phyloP scores from a whole-genome alignment of 306 rosid species.

The Trifolium fragiferum region DNA sequence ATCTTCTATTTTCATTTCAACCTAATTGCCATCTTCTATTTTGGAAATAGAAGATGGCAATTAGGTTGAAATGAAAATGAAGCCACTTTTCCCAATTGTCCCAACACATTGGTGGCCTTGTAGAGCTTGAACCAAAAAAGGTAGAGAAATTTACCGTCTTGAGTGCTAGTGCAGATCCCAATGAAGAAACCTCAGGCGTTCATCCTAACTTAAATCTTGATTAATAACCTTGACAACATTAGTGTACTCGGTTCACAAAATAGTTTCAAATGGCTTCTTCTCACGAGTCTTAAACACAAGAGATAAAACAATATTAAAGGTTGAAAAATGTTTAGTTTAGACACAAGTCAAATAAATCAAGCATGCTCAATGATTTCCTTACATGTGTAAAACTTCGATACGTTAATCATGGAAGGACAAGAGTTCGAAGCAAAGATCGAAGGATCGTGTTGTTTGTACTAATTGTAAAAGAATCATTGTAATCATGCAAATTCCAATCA shows the following conservation, averaged over 20 bases:
- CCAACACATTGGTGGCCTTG: conserved; percentile 4
- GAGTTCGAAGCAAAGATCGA: no score
- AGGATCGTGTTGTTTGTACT: no score
- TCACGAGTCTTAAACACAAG: conserved; percentile 64
- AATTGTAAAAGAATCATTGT: no score
- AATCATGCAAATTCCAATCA: no score
- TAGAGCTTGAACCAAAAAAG: not conserved
- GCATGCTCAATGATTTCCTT: conserved; percentile 21
- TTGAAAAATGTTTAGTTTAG: conserved; percentile 23
- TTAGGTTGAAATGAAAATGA: not conserved
- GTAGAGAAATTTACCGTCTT: conserved; percentile 60
- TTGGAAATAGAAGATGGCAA: no score
- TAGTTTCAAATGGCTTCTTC: conserved; percentile 91
- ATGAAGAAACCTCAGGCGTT: conserved; percentile 73
- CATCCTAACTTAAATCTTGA: conserved; percentile 55
- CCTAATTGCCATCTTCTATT: no score
- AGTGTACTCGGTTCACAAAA: conserved; percentile 81
- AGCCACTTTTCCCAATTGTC: no score
- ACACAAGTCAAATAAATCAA: conserved; percentile 25
- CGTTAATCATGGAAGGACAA: no score
- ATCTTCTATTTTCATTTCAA: no score
- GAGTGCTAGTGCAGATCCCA: conserved; percentile 93
- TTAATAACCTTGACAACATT: conserved; percentile 80
- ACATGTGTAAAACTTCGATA: conserved; percentile 12
- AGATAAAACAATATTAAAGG: conserved; percentile 30